Base-by-base conservation (phyloP, 805 yeast species). In the Nakazawaea wickerhamii region DNA sequence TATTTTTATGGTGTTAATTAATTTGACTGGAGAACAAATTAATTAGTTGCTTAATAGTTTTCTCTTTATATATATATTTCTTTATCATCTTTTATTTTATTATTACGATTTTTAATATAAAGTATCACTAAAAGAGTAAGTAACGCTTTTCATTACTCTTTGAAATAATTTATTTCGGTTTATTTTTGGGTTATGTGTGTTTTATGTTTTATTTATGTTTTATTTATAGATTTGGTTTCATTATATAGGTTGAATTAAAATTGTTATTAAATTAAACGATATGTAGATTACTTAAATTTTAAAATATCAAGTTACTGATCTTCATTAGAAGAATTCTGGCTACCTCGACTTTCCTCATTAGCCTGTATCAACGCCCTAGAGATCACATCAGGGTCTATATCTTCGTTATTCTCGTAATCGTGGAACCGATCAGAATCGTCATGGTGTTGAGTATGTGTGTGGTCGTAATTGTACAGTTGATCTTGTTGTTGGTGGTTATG, bases 331-430 rank as follows among this genome's bases (percentile, higher is more conserved):
- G 26, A 23, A 23, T 23, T 10, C 26, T 23, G 10, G 10, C 31
- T 28, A 6, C 55, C 56, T n/a, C n/a, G n/a, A 20, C 49, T 64
- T 11, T 54, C 65, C 40, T 68, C 77, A 48, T 71, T 76, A 0
- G 83, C 81, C 47, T 77, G 82, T 38, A 79, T 77, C 50, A 79
- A 61, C 0, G 84, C 86, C 33, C 82, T 63, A 1, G 86, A 85
- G 50, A 79, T 80, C 4, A 77, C 81, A 43, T 73, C 79, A 1
- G 83, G 81, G 54, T 79, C 84, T 5, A 76, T 81, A 0, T 79
- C 68, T 11, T 61, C 65, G 30, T 63, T 60, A 20, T 58, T 57
- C 10, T 30, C 44, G 15, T 39, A 38, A 17, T n/a, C n/a, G n/a
- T 25, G 20, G 32, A 15, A 46, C 3, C 20, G 33, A 10, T 36